A percentile compares a stretch with the other conserved stretches of the same genome.
phyloP scores from a whole-genome alignment of 2,329 filamentous ascomycete genomes.

The Hansfordia pulvinata region DNA sequence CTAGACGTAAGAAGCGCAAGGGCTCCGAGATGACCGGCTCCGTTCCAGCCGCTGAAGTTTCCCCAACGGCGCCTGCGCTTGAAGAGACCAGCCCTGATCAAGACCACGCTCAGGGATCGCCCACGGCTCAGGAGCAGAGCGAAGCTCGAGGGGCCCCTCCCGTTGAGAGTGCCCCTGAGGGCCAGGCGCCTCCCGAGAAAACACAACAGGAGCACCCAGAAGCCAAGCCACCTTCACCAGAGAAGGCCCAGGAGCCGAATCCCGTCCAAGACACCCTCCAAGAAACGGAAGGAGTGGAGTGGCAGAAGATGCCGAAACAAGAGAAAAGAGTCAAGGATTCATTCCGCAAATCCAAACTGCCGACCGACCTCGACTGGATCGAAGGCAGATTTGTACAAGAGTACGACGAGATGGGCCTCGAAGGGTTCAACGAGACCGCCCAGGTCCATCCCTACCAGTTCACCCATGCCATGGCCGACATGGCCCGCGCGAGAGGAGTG shows the following conservation, averaged over 20 bases:
- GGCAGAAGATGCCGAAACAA: slow-evolving; percentile 51
- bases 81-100: too few relatives aligned
- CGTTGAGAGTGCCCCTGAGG: too few relatives aligned
- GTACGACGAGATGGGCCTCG: slow-evolving; percentile 70
- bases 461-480: slow-evolving; percentile 66
- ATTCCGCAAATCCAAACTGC: slow-evolving; percentile 47
- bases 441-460: slow-evolving; percentile 92
- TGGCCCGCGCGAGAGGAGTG: slow-evolving; percentile 58
- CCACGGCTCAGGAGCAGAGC: neutral
- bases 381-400: slow-evolving; percentile 48
- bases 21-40: neutral
- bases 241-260: too few relatives aligned
- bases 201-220: slow-evolving; percentile 2
- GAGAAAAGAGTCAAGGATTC: slow-evolving; percentile 31
- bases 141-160: too few relatives aligned
- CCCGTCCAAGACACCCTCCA: slow-evolving; percentile 8
- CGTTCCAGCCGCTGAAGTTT: too few relatives aligned
- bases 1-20: slow-evolving; percentile 7
- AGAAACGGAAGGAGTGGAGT: slow-evolving; percentile 16
- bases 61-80: too few relatives aligned
- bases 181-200: too few relatives aligned
- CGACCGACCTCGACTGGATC: slow-evolving; percentile 76
- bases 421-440: slow-evolving; percentile 61
- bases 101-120: neutral
- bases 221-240: too few relatives aligned